Evolutionary conservation across 1,139 yeast genomes (phyloP).

Genomic region (Geotrichum aggregatum): DNA sequence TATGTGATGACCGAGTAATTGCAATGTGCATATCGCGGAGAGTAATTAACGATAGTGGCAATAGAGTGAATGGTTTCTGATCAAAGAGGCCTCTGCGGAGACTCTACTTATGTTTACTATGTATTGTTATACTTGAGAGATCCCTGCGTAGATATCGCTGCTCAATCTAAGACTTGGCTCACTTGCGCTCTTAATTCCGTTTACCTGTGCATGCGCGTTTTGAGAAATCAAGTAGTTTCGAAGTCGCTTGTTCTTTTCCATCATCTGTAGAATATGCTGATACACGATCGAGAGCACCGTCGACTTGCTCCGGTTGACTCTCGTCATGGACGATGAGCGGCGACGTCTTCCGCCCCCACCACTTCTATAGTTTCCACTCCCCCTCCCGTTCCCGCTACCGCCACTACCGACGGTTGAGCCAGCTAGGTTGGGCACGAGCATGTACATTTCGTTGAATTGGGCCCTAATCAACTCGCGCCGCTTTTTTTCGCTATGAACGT

Average conservation of each 20-base stretch:
- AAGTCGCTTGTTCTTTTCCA: slow-evolving; percentile 24
- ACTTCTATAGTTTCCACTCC: too few species aligned
- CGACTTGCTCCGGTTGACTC: slow-evolving; percentile 34
- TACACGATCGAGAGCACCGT: slow-evolving; percentile 37
- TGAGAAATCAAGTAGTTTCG: not conserved
- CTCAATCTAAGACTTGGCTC: not conserved
- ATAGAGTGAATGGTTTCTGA: too few species aligned
- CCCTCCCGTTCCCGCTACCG: too few species aligned
- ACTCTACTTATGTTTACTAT: too few species aligned
- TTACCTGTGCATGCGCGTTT: not conserved
- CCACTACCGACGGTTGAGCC: slow-evolving; percentile 20
- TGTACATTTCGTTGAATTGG: slow-evolving; percentile 39
- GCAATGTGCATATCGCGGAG: too few species aligned
- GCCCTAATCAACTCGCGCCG: slow-evolving; percentile 65
- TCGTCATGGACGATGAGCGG: slow-evolving; percentile 6
- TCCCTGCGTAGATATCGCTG: too few species aligned
- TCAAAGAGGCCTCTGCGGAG: too few species aligned
- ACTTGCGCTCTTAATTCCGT: not conserved
- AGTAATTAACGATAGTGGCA: too few species aligned
- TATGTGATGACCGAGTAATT: too few species aligned
- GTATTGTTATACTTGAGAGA: too few species aligned
- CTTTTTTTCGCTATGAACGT: slow-evolving; percentile 69
- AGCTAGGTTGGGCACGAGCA: slow-evolving; percentile 37
- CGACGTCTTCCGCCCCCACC: slow-evolving; percentile 12
- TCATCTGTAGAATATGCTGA: slow-evolving; percentile 32